Percentiles rank a stretch among this genome's conserved stretches.
Conservation (phyloP, 1,284 basidiomycete species). For the Chalciporus sp. region DNA sequence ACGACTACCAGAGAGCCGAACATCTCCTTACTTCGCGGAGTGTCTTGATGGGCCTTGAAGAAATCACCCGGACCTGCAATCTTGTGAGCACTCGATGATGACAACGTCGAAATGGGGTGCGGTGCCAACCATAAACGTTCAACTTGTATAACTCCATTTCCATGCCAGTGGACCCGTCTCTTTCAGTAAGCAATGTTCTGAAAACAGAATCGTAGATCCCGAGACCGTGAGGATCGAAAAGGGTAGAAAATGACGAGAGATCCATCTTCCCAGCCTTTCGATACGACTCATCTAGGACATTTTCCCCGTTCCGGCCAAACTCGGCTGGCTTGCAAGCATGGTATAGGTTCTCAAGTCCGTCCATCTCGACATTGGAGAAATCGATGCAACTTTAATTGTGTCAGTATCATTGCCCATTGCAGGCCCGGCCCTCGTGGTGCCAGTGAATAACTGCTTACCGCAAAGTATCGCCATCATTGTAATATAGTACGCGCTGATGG, state of each 20-base stretch:
- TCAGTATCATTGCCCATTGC: no score
- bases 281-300: slow-evolving; percentile 21
- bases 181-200: slow-evolving; percentile 33
- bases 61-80: no score
- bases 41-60: no score
- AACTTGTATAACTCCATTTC: slow-evolving; percentile 41
- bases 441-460: background rate
- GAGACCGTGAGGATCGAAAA: slow-evolving; percentile 25
- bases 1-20: no score
- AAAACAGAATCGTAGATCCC: slow-evolving; percentile 15
- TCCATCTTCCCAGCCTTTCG: slow-evolving; percentile 38
- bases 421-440: no score
- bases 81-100: no score
- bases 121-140: slow-evolving; percentile 40
- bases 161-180: slow-evolving; percentile 40
- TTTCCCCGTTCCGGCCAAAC: slow-evolving; percentile 11
- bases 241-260: slow-evolving; percentile 25
- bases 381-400: slow-evolving; percentile 6
- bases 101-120: slow-evolving; percentile 12
- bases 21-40: no score
- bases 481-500: slow-evolving; percentile 10
- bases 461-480: background rate
- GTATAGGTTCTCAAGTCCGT: slow-evolving; percentile 8
- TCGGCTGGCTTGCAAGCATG: slow-evolving; percentile 14
- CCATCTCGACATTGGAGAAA: background rate